A percentile compares a stretch with the other conserved stretches of the same genome.
phyloP scores from a whole-genome alignment of 2,329 filamentous ascomycete genomes.

The Hymenoscyphus fraxineus region DNA sequence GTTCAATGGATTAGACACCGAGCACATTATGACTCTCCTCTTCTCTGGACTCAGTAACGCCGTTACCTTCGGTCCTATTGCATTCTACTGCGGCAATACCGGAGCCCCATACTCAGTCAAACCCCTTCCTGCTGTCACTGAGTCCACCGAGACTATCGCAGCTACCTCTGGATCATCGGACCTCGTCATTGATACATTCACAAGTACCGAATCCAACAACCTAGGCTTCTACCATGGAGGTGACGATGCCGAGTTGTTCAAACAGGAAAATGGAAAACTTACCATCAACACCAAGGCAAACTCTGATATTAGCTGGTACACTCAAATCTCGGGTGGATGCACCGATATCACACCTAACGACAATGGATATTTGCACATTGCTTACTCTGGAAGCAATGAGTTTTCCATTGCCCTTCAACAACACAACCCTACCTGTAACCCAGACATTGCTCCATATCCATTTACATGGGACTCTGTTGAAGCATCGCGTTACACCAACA shows the following conservation, averaged over 20 bases:
- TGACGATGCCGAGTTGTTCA: slow-evolving; percentile 55
- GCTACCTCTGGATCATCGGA: slow-evolving; percentile 46
- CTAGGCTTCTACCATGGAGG: slow-evolving; percentile 63
- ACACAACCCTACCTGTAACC: slow-evolving; percentile 59
- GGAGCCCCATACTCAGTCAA: slow-evolving; percentile 47
- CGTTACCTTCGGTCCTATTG: slow-evolving; percentile 53
- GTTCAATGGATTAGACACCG: slow-evolving; percentile 47
- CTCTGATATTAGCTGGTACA: slow-evolving; percentile 59
- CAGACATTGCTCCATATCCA: slow-evolving; percentile 54
- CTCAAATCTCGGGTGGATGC: slow-evolving; percentile 53
- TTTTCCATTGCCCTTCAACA: slow-evolving; percentile 65
- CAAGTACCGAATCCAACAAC: slow-evolving; percentile 49
- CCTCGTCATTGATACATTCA: slow-evolving; percentile 60
- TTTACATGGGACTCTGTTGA: slow-evolving; percentile 67
- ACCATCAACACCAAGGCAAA: slow-evolving; percentile 53
- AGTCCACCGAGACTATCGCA: slow-evolving; percentile 46
- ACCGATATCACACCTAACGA: slow-evolving; percentile 52
- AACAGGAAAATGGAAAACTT: slow-evolving; percentile 49
- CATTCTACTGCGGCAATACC: slow-evolving; percentile 54
- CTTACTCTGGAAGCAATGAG: slow-evolving; percentile 56
- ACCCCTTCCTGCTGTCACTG: slow-evolving; percentile 39
- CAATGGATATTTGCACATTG: slow-evolving; percentile 60
- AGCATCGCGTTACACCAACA: slow-evolving; percentile 54
- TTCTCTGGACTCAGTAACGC: slow-evolving; percentile 45
- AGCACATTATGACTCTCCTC: slow-evolving; percentile 50